Base-by-base conservation (phyloP, 2,329 filamentous ascomycete genomes). In the Alternaria arborescens region DNA sequence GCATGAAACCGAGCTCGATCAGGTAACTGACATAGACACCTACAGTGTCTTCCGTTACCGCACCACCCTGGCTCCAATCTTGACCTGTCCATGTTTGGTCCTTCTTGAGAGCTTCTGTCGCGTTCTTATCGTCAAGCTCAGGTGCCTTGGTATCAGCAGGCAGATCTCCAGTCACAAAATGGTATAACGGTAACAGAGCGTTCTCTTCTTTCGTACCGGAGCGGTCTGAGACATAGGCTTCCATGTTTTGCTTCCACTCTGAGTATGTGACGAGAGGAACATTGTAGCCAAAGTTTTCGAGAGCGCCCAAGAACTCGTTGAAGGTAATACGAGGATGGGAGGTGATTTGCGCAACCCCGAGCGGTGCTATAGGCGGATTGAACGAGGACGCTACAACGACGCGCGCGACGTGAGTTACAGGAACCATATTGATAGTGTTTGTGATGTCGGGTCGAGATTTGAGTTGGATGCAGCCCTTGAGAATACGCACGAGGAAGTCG, bases 391-490 rank as follows among this genome's bases (percentile, higher is more conserved):
- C 92, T 18, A 93, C 88, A 26, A 97, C 90, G 8, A 97, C 87
- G n/a, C 87, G 85, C 1, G 90, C 87, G 36, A 97, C 93, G 67
- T 97, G 92, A 64, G 88, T 88, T 26, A 97, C 93, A 0, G 94
- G 94, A 0, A 97, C 91, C 77, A 90, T 88, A 81, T 97, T 98
- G 78, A 97, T 88, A 0, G 92, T 92, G 82, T 97, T 98, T 76
- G 84, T 80, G 68, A 97, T 96, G 67, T 87, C 85, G 1, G 94
- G 94, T 0, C 92, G 85, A 3, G 85, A 84, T 3, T 82, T 82
- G 3, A 97, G 83, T 78, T 98, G 94, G 52, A 97, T 83, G 71
- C 93, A 97, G 58, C 93, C 94, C 81, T 97, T 97, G 58, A 90
- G 81, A 80, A 97, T 87, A 40, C 94, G 88, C 66, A 97, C 86